These are phyloP conservation scores for Fusarium nematophilum DNA, from an alignment of 2,329 filamentous ascomycete genomes.

Conservation along the genomic window DNA sequence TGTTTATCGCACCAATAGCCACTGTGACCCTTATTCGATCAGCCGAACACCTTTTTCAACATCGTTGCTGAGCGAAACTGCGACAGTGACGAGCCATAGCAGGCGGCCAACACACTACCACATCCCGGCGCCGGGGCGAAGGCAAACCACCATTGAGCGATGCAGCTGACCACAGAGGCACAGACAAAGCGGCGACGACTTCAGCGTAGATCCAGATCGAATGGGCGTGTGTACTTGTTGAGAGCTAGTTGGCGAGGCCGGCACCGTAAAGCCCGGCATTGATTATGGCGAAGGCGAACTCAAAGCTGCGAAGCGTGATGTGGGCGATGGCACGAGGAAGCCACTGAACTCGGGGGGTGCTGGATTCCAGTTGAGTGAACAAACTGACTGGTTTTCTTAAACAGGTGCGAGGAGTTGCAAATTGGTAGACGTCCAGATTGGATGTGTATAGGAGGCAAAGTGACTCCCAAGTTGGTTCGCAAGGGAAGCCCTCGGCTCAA, in stretches of 20 bases:
- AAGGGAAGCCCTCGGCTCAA: no score
- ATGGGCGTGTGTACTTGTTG: constrained; percentile 13
- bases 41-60: background rate
- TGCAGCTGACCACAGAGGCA: constrained; percentile 7
- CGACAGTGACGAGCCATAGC: constrained; percentile 28
- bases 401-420: no score
- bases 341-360: no score
- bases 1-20: constrained; percentile 19
- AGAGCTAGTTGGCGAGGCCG: constrained; percentile 21
- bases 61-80: constrained; percentile 9
- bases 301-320: constrained; percentile 16
- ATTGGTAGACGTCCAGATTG: no score
- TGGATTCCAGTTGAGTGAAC: no score
- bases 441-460: no score
- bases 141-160: constrained; percentile 27
- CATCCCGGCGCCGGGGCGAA: background rate
- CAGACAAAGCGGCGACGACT: constrained; percentile 12
- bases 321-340: constrained; percentile 17
- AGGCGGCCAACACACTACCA: constrained; percentile 17
- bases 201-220: constrained; percentile 29
- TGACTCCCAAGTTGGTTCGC: no score
- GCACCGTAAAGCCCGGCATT: constrained; percentile 26
- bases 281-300: constrained; percentile 22
- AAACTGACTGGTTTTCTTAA: no score
- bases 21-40: constrained; percentile 1